Evolutionary conservation across 2,329 filamentous ascomycete genomes (phyloP), one percentile per base, ranked within the genome.

Genomic region (Elsinoe australis): DNA sequence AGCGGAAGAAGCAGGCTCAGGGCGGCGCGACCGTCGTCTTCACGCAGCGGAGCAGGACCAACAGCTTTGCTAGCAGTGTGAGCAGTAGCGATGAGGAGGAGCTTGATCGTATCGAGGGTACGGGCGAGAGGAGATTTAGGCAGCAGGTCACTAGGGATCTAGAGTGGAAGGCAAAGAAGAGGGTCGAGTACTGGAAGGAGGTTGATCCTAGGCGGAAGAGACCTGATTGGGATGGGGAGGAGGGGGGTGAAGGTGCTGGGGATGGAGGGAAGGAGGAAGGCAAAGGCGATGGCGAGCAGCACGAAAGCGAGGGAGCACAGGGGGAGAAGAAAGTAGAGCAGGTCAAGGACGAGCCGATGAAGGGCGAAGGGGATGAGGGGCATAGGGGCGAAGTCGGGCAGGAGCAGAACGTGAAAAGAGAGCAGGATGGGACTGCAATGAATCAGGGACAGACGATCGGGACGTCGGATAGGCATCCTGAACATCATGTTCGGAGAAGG

Each of bases 1-100:
- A 82, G 51, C 68, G 75, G 55, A 95, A 92, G 76, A 85, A 85
- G 72, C 69, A 70, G 32, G 67, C 74, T 5, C 77, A 81, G 54
- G 68, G 71, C 44, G 70, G 65, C 22, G 62, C 63, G 10, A 36
- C 32, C 1, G 34, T 48, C 32, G 45, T 48, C 33, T 48, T 53
- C 61, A 50, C 62, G 71, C 59, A 59, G 62, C 61, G 45, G 9
- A 28, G 15, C 19, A 36, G 34, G 14, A 31, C 33, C 15, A 66
- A 67, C 49, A 69, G 63, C 28, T 64, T 63, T 10, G 56, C 64
- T 35, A 64, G 72, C 56, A 63, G 65, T 58, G 60, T 80, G 61
- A 71, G 67, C 24, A 77, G 71, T 49, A 74, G 70, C 7, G 79
- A 82, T 39, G 73, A 77, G 50, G 74, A 79, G 38, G 72, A 78